A percentile compares a stretch with the other conserved stretches of the same genome.
These are phyloP conservation scores for Rhizopus sp. DNA, from an alignment of 371 early-diverging fungal species.

Conservation along the genomic window DNA sequence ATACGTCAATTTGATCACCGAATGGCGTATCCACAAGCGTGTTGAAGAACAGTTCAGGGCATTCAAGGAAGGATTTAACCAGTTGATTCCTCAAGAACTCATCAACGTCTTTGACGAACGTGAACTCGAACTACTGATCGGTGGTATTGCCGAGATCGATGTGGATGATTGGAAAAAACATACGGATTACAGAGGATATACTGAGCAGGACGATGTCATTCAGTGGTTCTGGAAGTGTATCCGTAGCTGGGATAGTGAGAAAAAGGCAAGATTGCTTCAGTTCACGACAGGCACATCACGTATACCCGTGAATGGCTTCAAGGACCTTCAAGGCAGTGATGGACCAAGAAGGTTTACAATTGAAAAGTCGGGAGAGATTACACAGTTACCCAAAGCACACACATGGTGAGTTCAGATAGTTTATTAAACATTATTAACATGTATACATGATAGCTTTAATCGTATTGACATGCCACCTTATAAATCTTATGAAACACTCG, in stretches of 20 bases:
- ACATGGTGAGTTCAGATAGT: constrained; percentile 71
- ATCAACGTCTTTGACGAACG: constrained; percentile 97
- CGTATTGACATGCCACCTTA: constrained; percentile 96
- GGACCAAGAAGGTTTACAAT: constrained; percentile 97
- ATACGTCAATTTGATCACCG: constrained; percentile 88
- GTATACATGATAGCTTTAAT: constrained; percentile 71
- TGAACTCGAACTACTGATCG: constrained; percentile 97
- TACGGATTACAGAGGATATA: constrained; percentile 97
- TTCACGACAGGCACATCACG: constrained; percentile 99
- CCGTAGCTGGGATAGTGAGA: constrained; percentile 86
- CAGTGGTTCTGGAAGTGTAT: constrained; percentile 99
- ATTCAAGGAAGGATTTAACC: constrained; percentile 95
- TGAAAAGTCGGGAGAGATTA: constrained; percentile 92
- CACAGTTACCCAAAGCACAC: constrained; percentile 90
- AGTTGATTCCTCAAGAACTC: constrained; percentile 92
- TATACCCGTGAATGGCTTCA: constrained; percentile 98
- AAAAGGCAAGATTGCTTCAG: constrained; percentile 93
- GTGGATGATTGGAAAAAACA: constrained; percentile 99
- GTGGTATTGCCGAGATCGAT: constrained; percentile 98
- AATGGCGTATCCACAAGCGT: constrained; percentile 84
- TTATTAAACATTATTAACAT: neutral
- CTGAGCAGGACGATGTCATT: constrained; percentile 92
- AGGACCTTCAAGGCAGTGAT: constrained; percentile 96
- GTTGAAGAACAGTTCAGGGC: constrained; percentile 96
- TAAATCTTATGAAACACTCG: constrained; percentile 68